Base-by-base conservation (phyloP, 768 basidiomycete species). In the Gyrodon lividus region DNA sequence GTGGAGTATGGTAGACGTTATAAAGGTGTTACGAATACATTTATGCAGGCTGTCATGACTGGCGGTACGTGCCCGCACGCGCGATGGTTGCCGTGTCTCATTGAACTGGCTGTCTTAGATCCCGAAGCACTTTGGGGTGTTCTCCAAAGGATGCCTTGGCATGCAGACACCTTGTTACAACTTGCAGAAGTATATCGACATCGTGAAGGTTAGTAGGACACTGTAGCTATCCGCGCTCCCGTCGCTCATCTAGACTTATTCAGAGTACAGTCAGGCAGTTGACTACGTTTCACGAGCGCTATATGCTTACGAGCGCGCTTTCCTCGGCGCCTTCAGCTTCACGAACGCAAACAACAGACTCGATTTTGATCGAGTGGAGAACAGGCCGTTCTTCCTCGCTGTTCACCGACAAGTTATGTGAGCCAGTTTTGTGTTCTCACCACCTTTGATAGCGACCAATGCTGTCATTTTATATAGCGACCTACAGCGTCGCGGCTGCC, bases 281-380 rank as follows among this genome's bases (percentile, higher is more conserved):
- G 93, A 97, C 54, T 92, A 83, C 60, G 83, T 93, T n/a, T 89
- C 92, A 50, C 82, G 94, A n/a, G 89, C 95, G 0, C 68, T 99
- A 14, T 98, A 95, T 71, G 85, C 93, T 0, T 97, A 95, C 55
- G 95, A 98, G 61, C 83, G 93, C 12, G 84, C 89, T 10, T 89
- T 98, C 58, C 79, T 92, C 14, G 91, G 93, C 2, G 75, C 87
- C 0, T 96, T 95, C 75, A 91, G 80, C 58, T 86, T 97, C 68
- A 84, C 91, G 2, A 82, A 72, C 31, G 96, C 95, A 7, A 70
- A 77, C 2, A 89, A 88, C 54, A 80, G 95, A 10, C 79, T 99
- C 2, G 92, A 96, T 62, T 99, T 98, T 65, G 84, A 91, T 56
- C 77, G 72, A 12, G 89, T 97, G 10, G 95, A 98, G 69, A 98